phyloP scores from a whole-genome alignment of 768 basidiomycete species.

The Gloeostereum incarnatum region DNA sequence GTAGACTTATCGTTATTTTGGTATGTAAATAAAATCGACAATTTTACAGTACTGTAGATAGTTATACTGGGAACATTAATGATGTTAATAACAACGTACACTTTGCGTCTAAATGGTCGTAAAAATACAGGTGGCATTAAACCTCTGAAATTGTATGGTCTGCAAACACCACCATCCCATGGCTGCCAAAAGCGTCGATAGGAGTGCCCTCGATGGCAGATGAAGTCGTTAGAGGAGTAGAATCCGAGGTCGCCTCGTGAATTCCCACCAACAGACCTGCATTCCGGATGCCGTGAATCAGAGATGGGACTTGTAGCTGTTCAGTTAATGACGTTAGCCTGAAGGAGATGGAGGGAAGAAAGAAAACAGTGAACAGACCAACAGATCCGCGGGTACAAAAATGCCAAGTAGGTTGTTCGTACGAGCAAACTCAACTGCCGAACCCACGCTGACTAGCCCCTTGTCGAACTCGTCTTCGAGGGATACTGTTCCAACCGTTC shows the following conservation, averaged over 20 bases:
- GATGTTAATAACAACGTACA: no score
- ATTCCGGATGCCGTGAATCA: constrained; percentile 84
- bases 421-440: constrained; percentile 90
- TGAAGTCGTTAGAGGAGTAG: constrained; percentile 21
- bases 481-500: constrained; percentile 27
- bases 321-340: constrained; percentile 10
- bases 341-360: constrained; percentile 6
- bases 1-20: constrained; percentile 16
- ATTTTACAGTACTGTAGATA: no score
- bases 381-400: constrained; percentile 75
- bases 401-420: constrained; percentile 90
- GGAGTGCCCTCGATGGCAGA: constrained; percentile 34
- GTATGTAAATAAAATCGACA: no score
- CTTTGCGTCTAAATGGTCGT: no score
- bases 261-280: constrained; percentile 83
- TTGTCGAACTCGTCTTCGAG: constrained; percentile 34
- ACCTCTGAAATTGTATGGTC: constrained; percentile 47
- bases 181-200: constrained; percentile 61
- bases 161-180: constrained; percentile 58
- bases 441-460: constrained; percentile 64
- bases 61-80: no score
- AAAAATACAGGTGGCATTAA: neutral
- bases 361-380: constrained; percentile 46
- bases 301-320: constrained; percentile 81
- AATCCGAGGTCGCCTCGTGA: constrained; percentile 49